Evolutionary conservation across 1,284 basidiomycete genomes (phyloP).

Genomic region (Ganoderma lucidum): DNA sequence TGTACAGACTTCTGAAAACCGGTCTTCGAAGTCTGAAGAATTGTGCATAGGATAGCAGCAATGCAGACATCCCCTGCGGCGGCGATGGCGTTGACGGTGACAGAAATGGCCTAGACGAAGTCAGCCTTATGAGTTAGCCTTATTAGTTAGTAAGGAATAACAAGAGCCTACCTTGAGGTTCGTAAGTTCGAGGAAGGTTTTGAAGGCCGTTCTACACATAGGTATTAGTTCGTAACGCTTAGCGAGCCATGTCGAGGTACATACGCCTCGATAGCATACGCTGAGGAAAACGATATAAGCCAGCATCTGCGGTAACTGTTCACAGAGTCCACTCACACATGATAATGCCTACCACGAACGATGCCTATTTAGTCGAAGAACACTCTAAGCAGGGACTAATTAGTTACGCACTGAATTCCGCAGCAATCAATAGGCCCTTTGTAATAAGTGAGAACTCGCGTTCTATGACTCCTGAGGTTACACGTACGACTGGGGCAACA

Average conservation of each 20-base stretch:
- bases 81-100: constrained; percentile 60
- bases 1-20: constrained; percentile 52
- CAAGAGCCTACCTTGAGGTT: constrained; percentile 49
- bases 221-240: background rate
- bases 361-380: background rate
- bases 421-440: constrained; percentile 51
- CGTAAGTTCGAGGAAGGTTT: constrained; percentile 52
- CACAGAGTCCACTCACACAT: constrained; percentile 8
- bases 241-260: background rate
- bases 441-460: constrained; percentile 2
- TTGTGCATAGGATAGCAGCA: constrained; percentile 54
- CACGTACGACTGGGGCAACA: constrained; percentile 48
- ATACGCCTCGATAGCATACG: constrained; percentile 27
- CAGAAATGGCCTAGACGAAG: constrained; percentile 52
- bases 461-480: background rate
- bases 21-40: constrained; percentile 58
- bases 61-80: constrained; percentile 59
- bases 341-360: background rate
- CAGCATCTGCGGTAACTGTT: no score
- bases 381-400: background rate
- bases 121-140: background rate
- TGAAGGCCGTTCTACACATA: constrained; percentile 7
- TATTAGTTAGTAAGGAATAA: no score
- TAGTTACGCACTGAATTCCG: constrained; percentile 52
- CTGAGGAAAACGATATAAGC: constrained; percentile 8